Conservation (phyloP, 108 stramenopile genomes). For the Pseudonitzschia pungens region DNA sequence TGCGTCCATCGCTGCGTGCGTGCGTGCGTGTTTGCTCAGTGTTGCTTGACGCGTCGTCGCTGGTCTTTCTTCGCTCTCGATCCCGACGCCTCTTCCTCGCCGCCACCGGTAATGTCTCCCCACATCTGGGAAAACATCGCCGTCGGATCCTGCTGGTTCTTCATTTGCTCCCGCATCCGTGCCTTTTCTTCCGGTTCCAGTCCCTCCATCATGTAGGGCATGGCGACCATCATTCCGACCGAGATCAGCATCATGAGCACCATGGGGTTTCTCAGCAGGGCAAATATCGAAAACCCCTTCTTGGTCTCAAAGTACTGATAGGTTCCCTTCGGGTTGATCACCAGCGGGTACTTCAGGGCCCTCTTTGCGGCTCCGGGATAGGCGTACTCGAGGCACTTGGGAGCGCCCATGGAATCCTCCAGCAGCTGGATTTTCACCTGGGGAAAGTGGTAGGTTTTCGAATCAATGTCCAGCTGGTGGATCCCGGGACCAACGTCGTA, state of each 20-base stretch:
- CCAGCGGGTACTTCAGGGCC: constrained; percentile 65
- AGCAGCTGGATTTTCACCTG: constrained; percentile 83
- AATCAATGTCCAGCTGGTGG: constrained; percentile 79
- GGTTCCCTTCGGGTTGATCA: constrained; percentile 67
- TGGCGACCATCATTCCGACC: constrained; percentile 71
- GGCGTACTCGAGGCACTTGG: constrained; percentile 85
- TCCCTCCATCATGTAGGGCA: constrained; percentile 90
- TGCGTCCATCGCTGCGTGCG: too few relatives aligned
- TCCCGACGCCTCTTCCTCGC: constrained; percentile 26
- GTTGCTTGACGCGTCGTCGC: constrained; percentile 4
- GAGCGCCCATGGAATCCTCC: constrained; percentile 62
- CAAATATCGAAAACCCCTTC: constrained; percentile 65
- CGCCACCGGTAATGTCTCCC: constrained; percentile 58
- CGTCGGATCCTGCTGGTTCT: constrained; percentile 82
- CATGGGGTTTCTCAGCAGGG: constrained; percentile 89
- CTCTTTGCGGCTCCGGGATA: constrained; percentile 81
- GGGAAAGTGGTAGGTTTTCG: constrained; percentile 53
- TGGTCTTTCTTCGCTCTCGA: constrained; percentile 26
- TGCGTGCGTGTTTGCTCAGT: too few relatives aligned
- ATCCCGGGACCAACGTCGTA: constrained; percentile 79
- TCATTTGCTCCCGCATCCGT: constrained; percentile 85
- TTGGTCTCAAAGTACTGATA: constrained; percentile 79
- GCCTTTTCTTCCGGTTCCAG: constrained; percentile 87
- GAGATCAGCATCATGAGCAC: constrained; percentile 81
- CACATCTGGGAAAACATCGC: constrained; percentile 80